Evolutionary conservation across 352 stramenopile species (phyloP).

Genomic region (Pythium oligandrum): DNA sequence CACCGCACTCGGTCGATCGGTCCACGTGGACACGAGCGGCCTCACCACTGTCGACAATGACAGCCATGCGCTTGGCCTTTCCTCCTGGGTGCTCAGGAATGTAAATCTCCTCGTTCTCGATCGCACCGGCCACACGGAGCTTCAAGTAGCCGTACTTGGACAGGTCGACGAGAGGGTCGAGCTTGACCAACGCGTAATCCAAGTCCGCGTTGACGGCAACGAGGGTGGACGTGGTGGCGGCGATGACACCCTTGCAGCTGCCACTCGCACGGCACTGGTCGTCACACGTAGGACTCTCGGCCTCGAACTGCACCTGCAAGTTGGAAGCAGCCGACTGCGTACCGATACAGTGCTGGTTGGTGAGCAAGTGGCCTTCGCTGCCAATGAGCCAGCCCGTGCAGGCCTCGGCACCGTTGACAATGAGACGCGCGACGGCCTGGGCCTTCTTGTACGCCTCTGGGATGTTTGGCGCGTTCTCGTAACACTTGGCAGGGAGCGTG

Average conservation of each 20-base stretch:
- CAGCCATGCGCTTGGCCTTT: constrained; percentile 30
- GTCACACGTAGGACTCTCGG: constrained; percentile 26
- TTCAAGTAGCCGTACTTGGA: constrained; percentile 28
- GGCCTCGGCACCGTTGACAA: constrained; percentile 17
- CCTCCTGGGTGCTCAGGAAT: constrained; percentile 38
- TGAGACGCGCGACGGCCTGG: constrained; percentile 29
- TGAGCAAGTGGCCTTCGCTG: constrained; percentile 37
- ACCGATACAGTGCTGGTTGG: constrained; percentile 42
- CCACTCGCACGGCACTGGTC: constrained; percentile 18
- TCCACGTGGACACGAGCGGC: constrained; percentile 18
- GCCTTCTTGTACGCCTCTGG: constrained; percentile 18
- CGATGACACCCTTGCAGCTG: constrained; percentile 19
- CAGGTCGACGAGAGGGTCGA: constrained; percentile 18
- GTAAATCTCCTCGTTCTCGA: constrained; percentile 35
- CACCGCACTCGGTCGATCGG: constrained; percentile 21
- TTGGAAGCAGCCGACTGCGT: constrained; percentile 11
- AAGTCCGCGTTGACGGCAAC: constrained; percentile 15
- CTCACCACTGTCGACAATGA: constrained; percentile 21
- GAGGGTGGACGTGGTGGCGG: constrained; percentile 22
- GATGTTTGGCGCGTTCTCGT: constrained; percentile 17
- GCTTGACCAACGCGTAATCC: constrained; percentile 47
- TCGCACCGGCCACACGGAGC: constrained; percentile 21
- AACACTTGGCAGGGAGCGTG: constrained; percentile 31
- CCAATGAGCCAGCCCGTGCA: constrained; percentile 45
- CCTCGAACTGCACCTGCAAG: constrained; percentile 31